Evolutionary conservation across 345 rosid species (phyloP), one percentile per base, ranked within the genome.

Genomic region (Arabidopsis arenosa): DNA sequence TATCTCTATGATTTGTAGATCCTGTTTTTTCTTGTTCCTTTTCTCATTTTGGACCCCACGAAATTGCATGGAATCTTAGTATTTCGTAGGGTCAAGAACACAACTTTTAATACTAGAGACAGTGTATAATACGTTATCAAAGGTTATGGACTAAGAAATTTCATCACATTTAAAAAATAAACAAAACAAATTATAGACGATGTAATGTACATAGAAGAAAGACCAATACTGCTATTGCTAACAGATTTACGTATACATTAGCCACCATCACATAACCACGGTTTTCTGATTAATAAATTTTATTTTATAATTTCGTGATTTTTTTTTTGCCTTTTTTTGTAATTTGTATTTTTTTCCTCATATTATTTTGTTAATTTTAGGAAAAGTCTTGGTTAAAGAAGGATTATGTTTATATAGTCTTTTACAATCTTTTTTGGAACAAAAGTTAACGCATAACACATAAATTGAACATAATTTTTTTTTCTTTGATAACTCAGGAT

Each of bases 41-140:
- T 21, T 14, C 48, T n/a, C 51, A 47, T 66, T 63, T 48, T 47
- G 43, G 33, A 35, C 58, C 59, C 65, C 51, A 66, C 60, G 40
- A 39, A 59, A 66, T 54, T 55, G 40, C 65, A 55, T 37, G 36
- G 35, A 47, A 66, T 66, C 51, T 63, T 65, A 65, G 51, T 66
- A 56, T 56, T 57, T 73, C 11, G 28, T 73, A 63, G 37, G 68
- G 70, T 54, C 9, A 32, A 63, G 67, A 60, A 40, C 8, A 15
- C 45, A 14, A 14, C 47, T 48, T 41, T 14, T 39, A 48, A 60
- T 23, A 18, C 23, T 35, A 35, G 35, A 60, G 39, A 39, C 33
- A 30, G 61, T 17, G 7, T 48, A 48, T 11, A 41, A 11, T 41
- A n/a, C 8, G 18, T 45, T 14, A 45, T 45, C 49, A 14, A 43